These are phyloP conservation scores for Stropharia rugosoannulata DNA, from an alignment of 768 basidiomycete species.

Conservation along the genomic window DNA sequence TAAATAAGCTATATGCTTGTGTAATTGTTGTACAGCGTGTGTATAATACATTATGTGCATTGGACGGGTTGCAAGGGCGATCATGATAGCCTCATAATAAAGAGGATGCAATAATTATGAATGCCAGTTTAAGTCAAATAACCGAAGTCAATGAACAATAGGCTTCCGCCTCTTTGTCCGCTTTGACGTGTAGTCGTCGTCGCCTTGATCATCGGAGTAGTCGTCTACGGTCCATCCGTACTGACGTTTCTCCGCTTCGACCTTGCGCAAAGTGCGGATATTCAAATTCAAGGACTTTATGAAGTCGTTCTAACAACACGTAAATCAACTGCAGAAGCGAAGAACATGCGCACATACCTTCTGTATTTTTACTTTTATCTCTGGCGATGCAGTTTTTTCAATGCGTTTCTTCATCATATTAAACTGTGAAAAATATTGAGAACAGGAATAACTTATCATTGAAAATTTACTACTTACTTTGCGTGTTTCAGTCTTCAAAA, in stretches of 20 bases:
- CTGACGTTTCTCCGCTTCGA: slow-evolving; percentile 45
- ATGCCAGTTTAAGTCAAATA: neutral
- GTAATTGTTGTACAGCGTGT: neutral
- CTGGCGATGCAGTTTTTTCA: slow-evolving; percentile 43
- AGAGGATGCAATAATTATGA: neutral
- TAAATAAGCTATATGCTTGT: neutral
- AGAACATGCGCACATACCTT: slow-evolving; percentile 44
- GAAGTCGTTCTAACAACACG: slow-evolving; percentile 57
- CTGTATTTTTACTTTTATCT: slow-evolving; percentile 47
- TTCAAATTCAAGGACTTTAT: slow-evolving; percentile 58
- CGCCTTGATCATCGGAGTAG: slow-evolving; percentile 50
- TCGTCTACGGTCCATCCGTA: slow-evolving; percentile 29
- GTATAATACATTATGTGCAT: neutral
- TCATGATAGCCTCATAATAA: neutral
- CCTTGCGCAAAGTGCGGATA: slow-evolving; percentile 60
- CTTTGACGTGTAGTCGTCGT: slow-evolving; percentile 45
- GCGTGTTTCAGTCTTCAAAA: slow-evolving; percentile 65
- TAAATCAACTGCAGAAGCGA: neutral
- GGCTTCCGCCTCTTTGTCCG: slow-evolving; percentile 34
- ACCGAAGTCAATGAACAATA: neutral
- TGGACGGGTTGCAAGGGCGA: neutral
- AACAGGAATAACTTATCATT: neutral
- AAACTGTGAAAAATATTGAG: slow-evolving; percentile 40
- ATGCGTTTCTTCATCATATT: slow-evolving; percentile 59
- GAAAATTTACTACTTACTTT: slow-evolving; percentile 46